A percentile compares a stretch with the other conserved stretches of the same genome.
phyloP scores from a whole-genome alignment of 1,284 basidiomycete species.

The Grifola frondosa region DNA sequence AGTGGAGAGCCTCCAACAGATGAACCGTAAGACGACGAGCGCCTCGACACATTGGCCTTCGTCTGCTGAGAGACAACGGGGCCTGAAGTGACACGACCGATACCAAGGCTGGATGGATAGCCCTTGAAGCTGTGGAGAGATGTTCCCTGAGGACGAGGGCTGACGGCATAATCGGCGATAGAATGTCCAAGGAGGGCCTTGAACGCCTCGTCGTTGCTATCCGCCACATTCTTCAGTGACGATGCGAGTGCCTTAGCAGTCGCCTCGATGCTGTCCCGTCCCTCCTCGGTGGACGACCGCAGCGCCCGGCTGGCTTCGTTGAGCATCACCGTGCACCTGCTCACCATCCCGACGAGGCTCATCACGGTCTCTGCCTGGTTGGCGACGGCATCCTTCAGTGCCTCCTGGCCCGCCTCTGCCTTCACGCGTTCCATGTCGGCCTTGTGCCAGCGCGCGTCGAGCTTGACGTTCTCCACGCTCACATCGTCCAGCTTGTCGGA shows the following conservation, averaged over 20 bases:
- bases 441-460: slow-evolving; percentile 66
- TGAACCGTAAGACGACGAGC: slow-evolving; percentile 51
- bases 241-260: slow-evolving; percentile 46
- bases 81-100: slow-evolving; percentile 38
- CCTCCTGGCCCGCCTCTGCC: slow-evolving; percentile 68
- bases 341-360: slow-evolving; percentile 74
- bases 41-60: slow-evolving; percentile 39
- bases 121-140: slow-evolving; percentile 32
- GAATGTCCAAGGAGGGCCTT: slow-evolving; percentile 63
- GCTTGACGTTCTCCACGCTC: slow-evolving; percentile 68
- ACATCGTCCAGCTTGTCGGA: slow-evolving; percentile 80
- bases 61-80: slow-evolving; percentile 44
- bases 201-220: slow-evolving; percentile 69
- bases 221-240: slow-evolving; percentile 55
- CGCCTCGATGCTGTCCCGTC: slow-evolving; percentile 38
- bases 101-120: slow-evolving; percentile 39
- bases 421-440: slow-evolving; percentile 74
- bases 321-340: slow-evolving; percentile 73
- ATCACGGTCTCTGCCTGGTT: slow-evolving; percentile 72
- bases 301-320: slow-evolving; percentile 64
- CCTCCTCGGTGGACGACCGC: slow-evolving; percentile 44
- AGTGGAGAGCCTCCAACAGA: slow-evolving; percentile 35
- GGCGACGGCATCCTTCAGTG: slow-evolving; percentile 61
- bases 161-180: slow-evolving; percentile 49
- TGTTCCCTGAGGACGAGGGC: slow-evolving; percentile 17